Base-by-base conservation (phyloP, 768 basidiomycete genomes). In the Leccinum boreale region DNA sequence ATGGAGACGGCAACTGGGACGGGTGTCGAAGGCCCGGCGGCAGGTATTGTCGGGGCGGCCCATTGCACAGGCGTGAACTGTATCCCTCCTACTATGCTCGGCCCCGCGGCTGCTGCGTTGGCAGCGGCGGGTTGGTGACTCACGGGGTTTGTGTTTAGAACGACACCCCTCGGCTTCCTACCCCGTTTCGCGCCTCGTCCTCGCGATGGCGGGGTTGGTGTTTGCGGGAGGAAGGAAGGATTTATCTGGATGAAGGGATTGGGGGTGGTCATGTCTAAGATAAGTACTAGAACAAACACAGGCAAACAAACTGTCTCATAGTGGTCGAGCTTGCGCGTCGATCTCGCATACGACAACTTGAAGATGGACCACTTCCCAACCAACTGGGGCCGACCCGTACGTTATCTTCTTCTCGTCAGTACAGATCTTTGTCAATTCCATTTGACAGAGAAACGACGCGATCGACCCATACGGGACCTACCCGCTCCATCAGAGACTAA, bases 351-450 rank as follows among this genome's bases (percentile, higher is more conserved):
- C 51, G n/a, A 39, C 48, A 44, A 56, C 45, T 36, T 36, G 35
- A 36, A 36, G 60, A 90, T 92, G 90, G 89, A 92, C 70, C 90
- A 92, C 72, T 89, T 89, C 74, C 88, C 90, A 35, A 85, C 85
- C 33, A 89, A 86, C 78, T 92, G 90, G 90, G 90, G 90, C 35
- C 79, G 86, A 48, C 89, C 88, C 50, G 89, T 89, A 69, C 65
- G 87, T 73, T 28, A 19, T 12, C 17, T 0, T 4, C 7, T 17
- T 8, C 5, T 31, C 6, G 3, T 9, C 1, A 2, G 9, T 12
- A 3, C 5, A 4, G 24, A 33, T 39, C 26, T 50, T 65, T 5
- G 50, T 19, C 0, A n/a, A 11, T 2, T 48, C 7, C 3, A 12
- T 15, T 17, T n/a, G 5, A 28, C 15, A 50, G 48, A 78, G 88